A percentile compares a stretch with the other conserved stretches of the same genome.
These are phyloP conservation scores for Ogataea nonfermentans DNA, from an alignment of 805 yeast species.

Conservation along the genomic window DNA sequence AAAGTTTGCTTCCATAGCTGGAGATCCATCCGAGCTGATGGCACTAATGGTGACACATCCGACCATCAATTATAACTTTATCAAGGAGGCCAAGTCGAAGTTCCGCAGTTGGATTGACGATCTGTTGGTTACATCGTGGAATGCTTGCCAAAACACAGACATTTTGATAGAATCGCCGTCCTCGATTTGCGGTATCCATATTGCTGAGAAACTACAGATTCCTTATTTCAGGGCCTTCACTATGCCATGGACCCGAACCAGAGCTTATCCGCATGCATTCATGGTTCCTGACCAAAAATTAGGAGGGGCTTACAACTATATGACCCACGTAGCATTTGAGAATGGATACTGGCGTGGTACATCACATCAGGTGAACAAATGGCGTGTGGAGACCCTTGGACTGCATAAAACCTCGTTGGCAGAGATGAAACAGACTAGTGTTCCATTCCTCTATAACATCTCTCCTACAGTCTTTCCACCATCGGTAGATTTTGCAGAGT, in stretches of 20 bases:
- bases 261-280: constrained; percentile 96
- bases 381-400: constrained; percentile 71
- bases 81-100: constrained; percentile 77
- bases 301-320: constrained; percentile 89
- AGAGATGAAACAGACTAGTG: constrained; percentile 67
- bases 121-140: constrained; percentile 72
- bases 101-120: constrained; percentile 84
- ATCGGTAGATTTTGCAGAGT: constrained; percentile 87
- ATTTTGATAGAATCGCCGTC: constrained; percentile 92
- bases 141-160: constrained; percentile 80
- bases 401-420: constrained; percentile 70
- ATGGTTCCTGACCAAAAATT: constrained; percentile 90
- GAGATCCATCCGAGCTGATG: constrained; percentile 92
- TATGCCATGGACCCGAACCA: constrained; percentile 97
- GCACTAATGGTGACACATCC: constrained; percentile 90
- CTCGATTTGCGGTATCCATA: constrained; percentile 93
- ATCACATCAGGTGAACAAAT: constrained; percentile 77
- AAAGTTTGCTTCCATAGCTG: constrained; percentile 74
- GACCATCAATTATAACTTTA: constrained; percentile 74
- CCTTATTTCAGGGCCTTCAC: constrained; percentile 95
- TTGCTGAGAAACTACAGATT: constrained; percentile 86
- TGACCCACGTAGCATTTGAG: constrained; percentile 92
- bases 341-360: constrained; percentile 93
- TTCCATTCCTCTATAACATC: constrained; percentile 86
- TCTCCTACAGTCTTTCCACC: constrained; percentile 91